These are phyloP conservation scores for Phlebiopsis flavidoalba DNA, from an alignment of 768 basidiomycete genomes.

Conservation along the genomic window DNA sequence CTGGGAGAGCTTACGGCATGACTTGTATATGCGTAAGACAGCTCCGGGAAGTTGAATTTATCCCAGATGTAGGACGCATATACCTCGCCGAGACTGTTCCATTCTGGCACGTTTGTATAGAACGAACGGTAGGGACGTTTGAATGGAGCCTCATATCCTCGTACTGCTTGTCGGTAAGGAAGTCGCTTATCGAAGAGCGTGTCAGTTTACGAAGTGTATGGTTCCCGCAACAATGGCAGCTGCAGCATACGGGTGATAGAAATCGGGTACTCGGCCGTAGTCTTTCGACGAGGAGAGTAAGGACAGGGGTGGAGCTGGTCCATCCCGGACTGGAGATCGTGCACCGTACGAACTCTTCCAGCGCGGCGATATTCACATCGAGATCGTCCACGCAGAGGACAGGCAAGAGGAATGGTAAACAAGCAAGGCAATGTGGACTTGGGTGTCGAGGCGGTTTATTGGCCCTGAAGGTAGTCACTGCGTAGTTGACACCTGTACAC, in stretches of 20 bases:
- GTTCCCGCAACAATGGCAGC: constrained; percentile 31
- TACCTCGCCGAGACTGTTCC: constrained; percentile 29
- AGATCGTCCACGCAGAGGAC: constrained; percentile 7
- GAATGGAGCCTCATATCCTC: constrained; percentile 20
- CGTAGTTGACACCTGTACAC: constrained; percentile 1
- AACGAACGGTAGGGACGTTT: constrained; percentile 21
- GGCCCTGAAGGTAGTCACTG: constrained; percentile 1
- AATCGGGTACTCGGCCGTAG: constrained; percentile 22
- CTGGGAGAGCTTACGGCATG: constrained; percentile 23
- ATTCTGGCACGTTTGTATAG: constrained; percentile 20
- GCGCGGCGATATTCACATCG: not conserved
- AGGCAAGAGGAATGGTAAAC: constrained; percentile 7
- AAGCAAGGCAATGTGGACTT: constrained; percentile 11
- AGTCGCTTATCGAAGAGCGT: constrained; percentile 27
- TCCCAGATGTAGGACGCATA: constrained; percentile 31
- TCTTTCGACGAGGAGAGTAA: constrained; percentile 24
- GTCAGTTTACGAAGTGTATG: constrained; percentile 30
- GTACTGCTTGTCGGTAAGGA: no score
- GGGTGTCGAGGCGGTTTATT: constrained; percentile 3
- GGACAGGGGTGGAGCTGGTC: constrained; percentile 12
- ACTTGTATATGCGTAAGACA: constrained; percentile 31
- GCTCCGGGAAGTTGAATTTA: constrained; percentile 24
- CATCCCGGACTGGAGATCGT: not conserved
- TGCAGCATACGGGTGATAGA: constrained; percentile 26
- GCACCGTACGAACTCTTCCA: constrained; percentile 3